Conservation (phyloP, 495 filamentous ascomycete species). For the Hypoxylon cercidicola region DNA sequence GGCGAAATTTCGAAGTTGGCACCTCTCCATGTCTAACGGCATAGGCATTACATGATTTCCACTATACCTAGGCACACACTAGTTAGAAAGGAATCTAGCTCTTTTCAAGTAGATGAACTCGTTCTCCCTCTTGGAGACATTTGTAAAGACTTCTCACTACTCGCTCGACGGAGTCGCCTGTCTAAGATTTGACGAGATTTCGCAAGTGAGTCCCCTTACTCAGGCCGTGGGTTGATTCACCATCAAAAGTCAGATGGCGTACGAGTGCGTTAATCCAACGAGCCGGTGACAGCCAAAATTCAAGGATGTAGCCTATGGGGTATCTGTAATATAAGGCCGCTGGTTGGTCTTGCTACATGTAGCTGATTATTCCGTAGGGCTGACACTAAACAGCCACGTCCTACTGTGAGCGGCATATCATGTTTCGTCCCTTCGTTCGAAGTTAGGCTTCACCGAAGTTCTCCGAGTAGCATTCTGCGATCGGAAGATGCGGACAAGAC, state of each 20-base stretch:
- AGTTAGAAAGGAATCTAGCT: not conserved
- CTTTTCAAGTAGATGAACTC: not conserved
- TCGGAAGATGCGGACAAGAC: conserved; percentile 90
- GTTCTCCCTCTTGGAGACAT: not conserved
- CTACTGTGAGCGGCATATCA: not conserved
- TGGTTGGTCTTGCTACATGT: not conserved
- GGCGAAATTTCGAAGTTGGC: not conserved
- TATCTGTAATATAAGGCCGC: conserved; percentile 6
- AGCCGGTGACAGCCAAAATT: conserved; percentile 8
- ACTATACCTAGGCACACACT: not conserved
- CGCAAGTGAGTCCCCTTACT: not conserved
- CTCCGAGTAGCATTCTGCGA: conserved; percentile 79
- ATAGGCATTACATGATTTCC: not conserved
- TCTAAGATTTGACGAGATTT: not conserved
- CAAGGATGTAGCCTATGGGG: conserved; percentile 13
- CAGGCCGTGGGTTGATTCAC: not conserved
- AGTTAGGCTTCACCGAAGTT: conserved; percentile 63
- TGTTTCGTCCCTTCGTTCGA: not conserved
- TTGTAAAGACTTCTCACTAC: not conserved
- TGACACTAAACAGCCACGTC: not conserved
- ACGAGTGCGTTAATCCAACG: conserved; percentile 2
- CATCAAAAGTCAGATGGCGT: not conserved
- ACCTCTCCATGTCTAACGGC: not conserved
- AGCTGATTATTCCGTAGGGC: not conserved
- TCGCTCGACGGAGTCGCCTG: not conserved